phyloP scores from a whole-genome alignment of 1,284 basidiomycete genomes.

The Pseudozyma sp. region DNA sequence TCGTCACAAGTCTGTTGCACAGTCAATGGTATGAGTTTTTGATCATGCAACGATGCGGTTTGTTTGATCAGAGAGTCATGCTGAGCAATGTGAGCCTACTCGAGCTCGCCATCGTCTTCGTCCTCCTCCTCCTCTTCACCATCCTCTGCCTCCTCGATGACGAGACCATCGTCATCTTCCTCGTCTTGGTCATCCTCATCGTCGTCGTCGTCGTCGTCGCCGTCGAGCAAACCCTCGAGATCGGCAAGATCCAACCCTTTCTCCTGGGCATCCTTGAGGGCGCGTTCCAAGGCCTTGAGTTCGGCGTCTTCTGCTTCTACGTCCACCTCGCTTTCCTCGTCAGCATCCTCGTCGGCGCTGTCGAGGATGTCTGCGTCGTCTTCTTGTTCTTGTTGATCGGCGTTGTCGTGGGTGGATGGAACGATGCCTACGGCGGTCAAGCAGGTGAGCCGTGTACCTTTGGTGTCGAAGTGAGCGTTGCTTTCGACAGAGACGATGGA shows the following conservation, averaged over 20 bases:
- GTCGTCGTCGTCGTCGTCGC: constrained; percentile 25
- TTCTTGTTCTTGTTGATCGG: constrained; percentile 35
- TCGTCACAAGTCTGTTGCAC: constrained; percentile 1
- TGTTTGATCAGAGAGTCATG: too few species aligned
- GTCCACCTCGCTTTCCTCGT: constrained; percentile 38
- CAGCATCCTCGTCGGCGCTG: constrained; percentile 32
- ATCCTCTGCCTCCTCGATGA: constrained; percentile 1
- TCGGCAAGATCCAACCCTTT: constrained; percentile 46
- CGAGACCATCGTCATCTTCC: constrained; percentile 12
- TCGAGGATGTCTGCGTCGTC: constrained; percentile 30
- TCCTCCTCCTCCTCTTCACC: constrained; percentile 11
- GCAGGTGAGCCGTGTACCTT: constrained; percentile 63
- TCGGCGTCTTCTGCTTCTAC: constrained; percentile 50
- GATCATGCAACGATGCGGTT: neutral
- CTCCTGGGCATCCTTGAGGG: constrained; percentile 49
- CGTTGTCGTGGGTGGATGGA: constrained; percentile 4
- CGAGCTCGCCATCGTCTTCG: constrained; percentile 25
- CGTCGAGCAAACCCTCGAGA: constrained; percentile 40
- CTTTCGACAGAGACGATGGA: constrained; percentile 32
- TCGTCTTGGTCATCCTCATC: constrained; percentile 14
- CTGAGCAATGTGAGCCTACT: neutral
- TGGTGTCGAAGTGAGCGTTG: constrained; percentile 57
- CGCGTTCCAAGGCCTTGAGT: constrained; percentile 44
- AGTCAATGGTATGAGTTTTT: neutral
- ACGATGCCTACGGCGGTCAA: constrained; percentile 58